Conservation (phyloP, 2,329 filamentous ascomycete species). For the Pseudofabraea citricarpa region DNA sequence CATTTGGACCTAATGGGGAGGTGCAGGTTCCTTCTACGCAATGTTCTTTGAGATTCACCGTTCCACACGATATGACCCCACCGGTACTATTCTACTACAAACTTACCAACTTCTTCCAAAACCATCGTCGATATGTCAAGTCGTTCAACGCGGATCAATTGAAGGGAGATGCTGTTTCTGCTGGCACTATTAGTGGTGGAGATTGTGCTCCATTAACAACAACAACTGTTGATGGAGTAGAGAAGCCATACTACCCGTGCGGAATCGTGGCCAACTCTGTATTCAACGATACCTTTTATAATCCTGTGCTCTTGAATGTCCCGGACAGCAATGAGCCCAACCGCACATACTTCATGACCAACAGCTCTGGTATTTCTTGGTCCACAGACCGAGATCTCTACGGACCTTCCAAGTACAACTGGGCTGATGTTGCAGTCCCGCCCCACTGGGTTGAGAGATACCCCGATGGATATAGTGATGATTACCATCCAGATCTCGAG, state of each 20-base stretch:
- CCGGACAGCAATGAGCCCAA: slow-evolving; percentile 36
- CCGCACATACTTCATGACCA: slow-evolving; percentile 66
- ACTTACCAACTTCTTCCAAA: slow-evolving; percentile 97
- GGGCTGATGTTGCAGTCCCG: slow-evolving; percentile 67
- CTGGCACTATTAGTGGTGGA: slow-evolving; percentile 57
- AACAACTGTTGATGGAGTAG: slow-evolving; percentile 38
- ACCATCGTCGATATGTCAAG: slow-evolving; percentile 92
- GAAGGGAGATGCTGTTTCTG: slow-evolving; percentile 62
- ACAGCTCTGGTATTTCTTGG: slow-evolving; percentile 75
- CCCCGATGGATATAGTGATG: slow-evolving; percentile 62
- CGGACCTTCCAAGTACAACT: slow-evolving; percentile 60
- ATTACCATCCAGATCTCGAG: slow-evolving; percentile 62
- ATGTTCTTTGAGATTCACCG: slow-evolving; percentile 73
- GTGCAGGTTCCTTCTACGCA: slow-evolving; percentile 32
- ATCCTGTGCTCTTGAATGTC: slow-evolving; percentile 56
- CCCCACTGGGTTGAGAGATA: slow-evolving; percentile 78
- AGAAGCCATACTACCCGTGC: slow-evolving; percentile 84
- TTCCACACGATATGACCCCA: slow-evolving; percentile 73
- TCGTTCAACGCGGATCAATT: slow-evolving; percentile 82
- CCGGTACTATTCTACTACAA: slow-evolving; percentile 93
- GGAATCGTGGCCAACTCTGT: slow-evolving; percentile 94
- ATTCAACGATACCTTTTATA: slow-evolving; percentile 88
- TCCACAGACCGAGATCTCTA: slow-evolving; percentile 77
- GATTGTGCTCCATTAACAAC: slow-evolving; percentile 71
- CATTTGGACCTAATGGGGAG: slow-evolving; percentile 31